Base-by-base conservation (phyloP, 208 protist species). In the Angomonas deanei region DNA sequence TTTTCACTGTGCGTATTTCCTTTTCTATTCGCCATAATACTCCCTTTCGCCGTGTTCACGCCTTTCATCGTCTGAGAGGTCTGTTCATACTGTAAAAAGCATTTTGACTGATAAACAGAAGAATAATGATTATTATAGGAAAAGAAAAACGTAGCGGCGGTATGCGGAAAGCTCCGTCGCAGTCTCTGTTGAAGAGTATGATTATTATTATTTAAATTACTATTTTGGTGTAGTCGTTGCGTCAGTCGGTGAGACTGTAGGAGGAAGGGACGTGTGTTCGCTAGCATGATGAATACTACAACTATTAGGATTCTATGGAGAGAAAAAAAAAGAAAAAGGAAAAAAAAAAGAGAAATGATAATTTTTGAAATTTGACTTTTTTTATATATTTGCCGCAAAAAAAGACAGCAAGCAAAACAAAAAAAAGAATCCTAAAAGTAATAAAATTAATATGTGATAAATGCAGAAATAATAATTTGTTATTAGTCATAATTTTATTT, bases 1-100 rank as follows among this genome's bases (percentile, higher is more conserved):
- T 32, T 28, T 13, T 13, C 2, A 56, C 23, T 11, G n/a, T n/a
- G n/a, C n/a, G n/a, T n/a, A n/a, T n/a, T n/a, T n/a, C n/a, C n/a
- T 4, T 39, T 49, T 52, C 24, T 21, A 3, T 4, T 23, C 36
- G 17, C 23, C 58, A n/a, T 26, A 58, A 39, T 34, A 13, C 66
- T 64, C 47, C 71, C 64, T 17, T 81, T 77, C 23, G 63, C 64
- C 56, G 72, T 86, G 72, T 94, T 94, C 24, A 93, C 74, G 21
- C 86, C 83, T n/a, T 62, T 31, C 42, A 89, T 28, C 26, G 83
- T 91, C 6, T 82, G 78, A 23, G 76, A 85, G 3, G 81, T 87
- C 24, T 91, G 83, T 53, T 91, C 78, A 46, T 77, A 93, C 72
- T 93, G 86, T 26, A 88, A 78, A 39, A 26, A 36, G 19, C 79